Conservation (phyloP, 2,329 filamentous ascomycete species). For the Epichloe elymi region DNA sequence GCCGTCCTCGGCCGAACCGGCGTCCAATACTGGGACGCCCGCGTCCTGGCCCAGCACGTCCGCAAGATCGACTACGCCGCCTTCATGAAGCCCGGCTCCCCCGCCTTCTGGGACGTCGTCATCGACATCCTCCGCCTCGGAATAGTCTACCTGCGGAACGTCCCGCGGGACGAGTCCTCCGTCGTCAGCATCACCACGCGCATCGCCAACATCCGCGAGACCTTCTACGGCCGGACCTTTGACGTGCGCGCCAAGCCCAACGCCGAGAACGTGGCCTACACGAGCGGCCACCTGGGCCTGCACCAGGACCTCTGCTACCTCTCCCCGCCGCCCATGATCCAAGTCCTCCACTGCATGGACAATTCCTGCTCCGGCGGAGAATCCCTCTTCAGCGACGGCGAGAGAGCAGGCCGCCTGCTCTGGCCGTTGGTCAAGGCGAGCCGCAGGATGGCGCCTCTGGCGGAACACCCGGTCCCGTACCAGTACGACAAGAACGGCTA, state of each 20-base stretch:
- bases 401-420: conserved; percentile 39
- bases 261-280: conserved; percentile 89
- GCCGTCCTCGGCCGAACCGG: conserved; percentile 20
- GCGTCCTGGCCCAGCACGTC: conserved; percentile 26
- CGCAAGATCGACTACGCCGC: conserved; percentile 53
- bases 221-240: conserved; percentile 86
- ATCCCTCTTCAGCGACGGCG: conserved; percentile 73
- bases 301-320: conserved; percentile 94
- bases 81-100: conserved; percentile 50
- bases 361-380: conserved; percentile 71
- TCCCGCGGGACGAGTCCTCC: conserved; percentile 53
- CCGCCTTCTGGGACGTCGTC: conserved; percentile 47
- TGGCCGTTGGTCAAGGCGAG: conserved; percentile 10
- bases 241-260: conserved; percentile 71
- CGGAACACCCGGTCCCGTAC: conserved; percentile 36
- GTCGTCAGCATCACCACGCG: conserved; percentile 56
- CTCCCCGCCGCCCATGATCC: conserved; percentile 62
- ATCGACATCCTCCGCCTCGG: conserved; percentile 52
- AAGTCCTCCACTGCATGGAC: conserved; percentile 79
- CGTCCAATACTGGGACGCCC: conserved; percentile 28
- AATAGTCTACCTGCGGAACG: conserved; percentile 61
- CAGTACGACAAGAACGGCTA: conserved; percentile 56
- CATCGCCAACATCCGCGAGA: conserved; percentile 69
- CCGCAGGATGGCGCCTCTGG: conserved; percentile 7
- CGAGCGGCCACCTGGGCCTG: conserved; percentile 64